Evolutionary conservation across 768 basidiomycete genomes (phyloP).

Genomic region (Rhizopogon rudus): DNA sequence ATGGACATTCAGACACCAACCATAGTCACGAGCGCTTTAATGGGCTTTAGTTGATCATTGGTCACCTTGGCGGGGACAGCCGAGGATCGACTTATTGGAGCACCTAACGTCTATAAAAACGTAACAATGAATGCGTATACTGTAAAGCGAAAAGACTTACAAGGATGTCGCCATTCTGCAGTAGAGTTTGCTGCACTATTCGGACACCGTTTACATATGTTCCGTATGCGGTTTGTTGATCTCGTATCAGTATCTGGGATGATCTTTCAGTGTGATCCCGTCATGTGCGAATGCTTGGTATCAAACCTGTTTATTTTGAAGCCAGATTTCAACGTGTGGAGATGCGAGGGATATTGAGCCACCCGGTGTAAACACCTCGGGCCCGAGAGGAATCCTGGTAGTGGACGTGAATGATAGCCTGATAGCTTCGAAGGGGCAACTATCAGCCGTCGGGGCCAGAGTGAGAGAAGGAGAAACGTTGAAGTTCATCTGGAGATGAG

Average conservation of each 20-base stretch:
- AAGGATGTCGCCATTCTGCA: constrained; percentile 40
- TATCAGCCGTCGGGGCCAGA: constrained; percentile 28
- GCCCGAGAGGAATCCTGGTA: constrained; percentile 28
- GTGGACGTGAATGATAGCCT: constrained; percentile 27
- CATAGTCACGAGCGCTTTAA: constrained; percentile 37
- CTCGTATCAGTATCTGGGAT: constrained; percentile 40
- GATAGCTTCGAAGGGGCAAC: constrained; percentile 36
- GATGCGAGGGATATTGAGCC: constrained; percentile 35
- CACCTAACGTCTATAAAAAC: constrained; percentile 34
- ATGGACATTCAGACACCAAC: constrained; percentile 21
- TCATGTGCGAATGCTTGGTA: constrained; percentile 2
- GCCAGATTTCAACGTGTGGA: constrained; percentile 45
- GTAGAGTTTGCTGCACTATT: constrained; percentile 30
- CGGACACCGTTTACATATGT: constrained; percentile 43
- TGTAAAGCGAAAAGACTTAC: constrained; percentile 25
- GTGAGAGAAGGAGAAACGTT: constrained; percentile 26
- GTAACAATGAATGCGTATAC: constrained; percentile 6
- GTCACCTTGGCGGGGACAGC: constrained; percentile 34
- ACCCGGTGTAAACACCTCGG: constrained; percentile 24
- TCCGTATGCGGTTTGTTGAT: constrained; percentile 41
- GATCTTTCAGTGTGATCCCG: constrained; percentile 7
- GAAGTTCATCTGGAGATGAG: constrained; percentile 16
- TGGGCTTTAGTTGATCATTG: constrained; percentile 42
- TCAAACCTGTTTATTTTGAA: constrained; percentile 35
- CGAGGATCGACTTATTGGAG: constrained; percentile 31